Percentiles rank a stretch among this genome's conserved stretches.
phyloP scores from a whole-genome alignment of 1,139 yeast species.

The Saccharomyces hybrid region DNA sequence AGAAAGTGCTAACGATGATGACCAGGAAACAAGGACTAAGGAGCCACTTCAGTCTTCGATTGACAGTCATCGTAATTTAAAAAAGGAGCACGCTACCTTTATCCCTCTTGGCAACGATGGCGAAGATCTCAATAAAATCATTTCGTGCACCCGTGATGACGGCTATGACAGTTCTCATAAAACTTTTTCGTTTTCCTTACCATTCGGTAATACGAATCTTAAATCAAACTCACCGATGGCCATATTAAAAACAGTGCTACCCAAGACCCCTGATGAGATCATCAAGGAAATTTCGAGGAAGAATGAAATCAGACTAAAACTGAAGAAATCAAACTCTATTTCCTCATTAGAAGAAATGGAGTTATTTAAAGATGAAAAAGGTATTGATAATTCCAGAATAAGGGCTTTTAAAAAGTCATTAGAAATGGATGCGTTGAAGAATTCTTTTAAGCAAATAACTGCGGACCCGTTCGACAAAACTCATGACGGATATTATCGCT shows the following conservation, averaged over 20 bases:
- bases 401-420: slow-evolving; percentile 62
- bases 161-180: slow-evolving; percentile 26
- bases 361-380: slow-evolving; percentile 47
- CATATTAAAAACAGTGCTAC: slow-evolving; percentile 9
- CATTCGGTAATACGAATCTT: slow-evolving; percentile 36
- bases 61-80: neutral
- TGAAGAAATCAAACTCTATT: slow-evolving; percentile 51
- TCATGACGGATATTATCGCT: slow-evolving; percentile 29
- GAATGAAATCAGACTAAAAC: slow-evolving; percentile 39
- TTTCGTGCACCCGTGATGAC: slow-evolving; percentile 6
- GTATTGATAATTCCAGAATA: slow-evolving; percentile 58
- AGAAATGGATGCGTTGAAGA: slow-evolving; percentile 37
- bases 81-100: neutral
- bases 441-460: slow-evolving; percentile 17
- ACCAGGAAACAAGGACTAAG: too few relatives aligned
- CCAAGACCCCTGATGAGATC: slow-evolving; percentile 12
- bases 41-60: too few relatives aligned
- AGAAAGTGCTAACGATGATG: neutral
- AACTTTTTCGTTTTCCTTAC: slow-evolving; percentile 39
- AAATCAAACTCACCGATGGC: slow-evolving; percentile 2
- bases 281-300: slow-evolving; percentile 10
- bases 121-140: slow-evolving; percentile 8
- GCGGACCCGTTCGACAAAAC: slow-evolving; percentile 19
- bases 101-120: slow-evolving; percentile 3
- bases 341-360: slow-evolving; percentile 59